Conservation (phyloP, 345 rosid species). For the Hypericum androsaemum region DNA sequence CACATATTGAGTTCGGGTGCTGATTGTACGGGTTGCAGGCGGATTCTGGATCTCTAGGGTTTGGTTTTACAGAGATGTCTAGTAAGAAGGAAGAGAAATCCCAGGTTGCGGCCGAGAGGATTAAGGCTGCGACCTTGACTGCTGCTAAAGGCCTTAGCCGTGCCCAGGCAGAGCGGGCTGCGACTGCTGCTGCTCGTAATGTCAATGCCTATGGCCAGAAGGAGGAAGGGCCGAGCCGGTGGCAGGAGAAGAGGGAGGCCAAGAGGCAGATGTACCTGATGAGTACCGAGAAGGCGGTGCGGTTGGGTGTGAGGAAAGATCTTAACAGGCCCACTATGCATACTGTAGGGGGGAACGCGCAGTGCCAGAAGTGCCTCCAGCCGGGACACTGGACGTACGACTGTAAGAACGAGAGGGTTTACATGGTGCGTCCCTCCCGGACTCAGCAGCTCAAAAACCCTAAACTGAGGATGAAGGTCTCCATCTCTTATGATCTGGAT, state of each 20-base stretch:
- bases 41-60: neutral
- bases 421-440: constrained; percentile 80
- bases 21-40: too few species aligned
- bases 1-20: too few species aligned
- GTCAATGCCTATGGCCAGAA: constrained; percentile 97
- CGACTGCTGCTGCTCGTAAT: constrained; percentile 83
- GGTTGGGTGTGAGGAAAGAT: constrained; percentile 90
- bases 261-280: constrained; percentile 95
- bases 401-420: constrained; percentile 91
- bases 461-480: constrained; percentile 52
- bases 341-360: constrained; percentile 39
- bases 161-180: constrained; percentile 96
- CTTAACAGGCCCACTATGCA: constrained; percentile 35
- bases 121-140: constrained; percentile 83
- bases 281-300: constrained; percentile 93
- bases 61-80: constrained; percentile 41
- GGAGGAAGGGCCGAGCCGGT: constrained; percentile 98
- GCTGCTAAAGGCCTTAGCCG: constrained; percentile 93
- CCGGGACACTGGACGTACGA: constrained; percentile 95
- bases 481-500: constrained; percentile 50
- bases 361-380: constrained; percentile 90
- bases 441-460: constrained; percentile 96
- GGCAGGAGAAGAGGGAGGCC: constrained; percentile 98
- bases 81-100: constrained; percentile 74
- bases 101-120: constrained; percentile 85